Percentiles rank a stretch among this genome's conserved stretches.
Evolutionary conservation across 2,329 filamentous ascomycete species (phyloP).

Genomic region (Coniochaeta hoffmannii): DNA sequence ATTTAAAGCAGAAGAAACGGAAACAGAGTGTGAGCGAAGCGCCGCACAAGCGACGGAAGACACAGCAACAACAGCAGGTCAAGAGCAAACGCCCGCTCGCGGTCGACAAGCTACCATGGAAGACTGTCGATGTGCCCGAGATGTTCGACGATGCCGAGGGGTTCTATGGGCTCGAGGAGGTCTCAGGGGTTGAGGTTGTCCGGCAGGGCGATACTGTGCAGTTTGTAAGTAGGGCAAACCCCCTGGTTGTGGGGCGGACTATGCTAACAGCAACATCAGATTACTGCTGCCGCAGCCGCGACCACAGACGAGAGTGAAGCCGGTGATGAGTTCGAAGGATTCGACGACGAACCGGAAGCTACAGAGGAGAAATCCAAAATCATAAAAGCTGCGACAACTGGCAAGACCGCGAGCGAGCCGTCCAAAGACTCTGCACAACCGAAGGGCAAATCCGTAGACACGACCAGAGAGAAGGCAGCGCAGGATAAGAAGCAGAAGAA

Average conservation of each 20-base stretch:
- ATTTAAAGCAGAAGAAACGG: slow-evolving; percentile 16
- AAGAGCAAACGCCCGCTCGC: slow-evolving; percentile 34
- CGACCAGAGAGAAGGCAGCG: slow-evolving; percentile 12
- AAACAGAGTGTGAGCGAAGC: slow-evolving; percentile 11
- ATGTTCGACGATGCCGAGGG: slow-evolving; percentile 85
- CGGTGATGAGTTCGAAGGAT: slow-evolving; percentile 23
- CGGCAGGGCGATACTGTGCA: slow-evolving; percentile 51
- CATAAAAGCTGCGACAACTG: slow-evolving; percentile 6
- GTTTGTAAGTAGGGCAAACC: slow-evolving; percentile 35
- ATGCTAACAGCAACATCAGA: slow-evolving; percentile 16
- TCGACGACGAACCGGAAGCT: slow-evolving; percentile 18
- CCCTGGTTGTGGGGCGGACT: not conserved
- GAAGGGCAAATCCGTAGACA: slow-evolving; percentile 19
- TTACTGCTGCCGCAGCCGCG: slow-evolving; percentile 11
- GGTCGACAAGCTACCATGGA: slow-evolving; percentile 47
- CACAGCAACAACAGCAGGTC: slow-evolving; percentile 10
- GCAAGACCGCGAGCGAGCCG: slow-evolving; percentile 7
- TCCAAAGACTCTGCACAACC: slow-evolving; percentile 9
- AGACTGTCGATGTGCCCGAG: slow-evolving; percentile 60
- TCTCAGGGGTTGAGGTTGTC: slow-evolving; percentile 84
- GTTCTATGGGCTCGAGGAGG: slow-evolving; percentile 85
- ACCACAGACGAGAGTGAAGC: slow-evolving; percentile 16
- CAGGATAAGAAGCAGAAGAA: slow-evolving; percentile 18
- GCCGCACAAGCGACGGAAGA: slow-evolving; percentile 18
- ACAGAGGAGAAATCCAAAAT: not conserved